These are phyloP conservation scores for Suillus subaureus DNA, from an alignment of 768 basidiomycete species.

Conservation along the genomic window DNA sequence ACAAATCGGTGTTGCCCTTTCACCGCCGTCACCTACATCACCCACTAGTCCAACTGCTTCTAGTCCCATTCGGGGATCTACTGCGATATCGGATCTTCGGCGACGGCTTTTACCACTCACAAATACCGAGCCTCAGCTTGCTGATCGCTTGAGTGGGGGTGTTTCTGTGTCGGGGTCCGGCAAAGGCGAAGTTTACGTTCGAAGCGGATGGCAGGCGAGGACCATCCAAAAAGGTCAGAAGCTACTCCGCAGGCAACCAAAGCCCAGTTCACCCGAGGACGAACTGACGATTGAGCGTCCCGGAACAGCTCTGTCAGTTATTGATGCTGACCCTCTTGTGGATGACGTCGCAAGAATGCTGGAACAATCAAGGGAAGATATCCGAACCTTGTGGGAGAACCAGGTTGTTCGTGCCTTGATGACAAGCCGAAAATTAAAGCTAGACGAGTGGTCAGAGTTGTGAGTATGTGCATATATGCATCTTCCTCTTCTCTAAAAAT, in stretches of 20 bases:
- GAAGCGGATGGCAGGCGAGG: slow-evolving; percentile 80
- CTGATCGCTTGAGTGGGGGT: slow-evolving; percentile 74
- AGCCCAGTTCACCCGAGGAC: slow-evolving; percentile 23
- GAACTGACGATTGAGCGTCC: slow-evolving; percentile 33
- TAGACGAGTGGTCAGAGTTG: slow-evolving; percentile 92
- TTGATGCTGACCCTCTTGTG: slow-evolving; percentile 54
- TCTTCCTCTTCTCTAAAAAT: slow-evolving; percentile 10
- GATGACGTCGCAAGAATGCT: slow-evolving; percentile 65
- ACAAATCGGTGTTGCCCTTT: slow-evolving; percentile 11
- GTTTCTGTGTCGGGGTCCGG: slow-evolving; percentile 75
- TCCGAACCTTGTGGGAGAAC: slow-evolving; percentile 73
- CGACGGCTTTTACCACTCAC: slow-evolving; percentile 61
- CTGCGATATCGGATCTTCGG: slow-evolving; percentile 55
- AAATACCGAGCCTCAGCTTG: slow-evolving; percentile 62
- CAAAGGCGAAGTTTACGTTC: slow-evolving; percentile 73
- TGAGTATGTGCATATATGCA: slow-evolving; percentile 45
- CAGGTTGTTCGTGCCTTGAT: slow-evolving; percentile 71
- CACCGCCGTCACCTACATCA: slow-evolving; percentile 16
- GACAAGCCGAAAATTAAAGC: slow-evolving; percentile 64
- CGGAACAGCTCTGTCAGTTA: slow-evolving; percentile 31
- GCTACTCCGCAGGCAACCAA: slow-evolving; percentile 31
- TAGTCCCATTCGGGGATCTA: slow-evolving; percentile 24
- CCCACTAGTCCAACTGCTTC: slow-evolving; percentile 15
- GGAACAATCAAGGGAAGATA: slow-evolving; percentile 59
- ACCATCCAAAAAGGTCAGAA: slow-evolving; percentile 54